Percentiles rank a stretch among this genome's conserved stretches.
phyloP scores from a whole-genome alignment of 2,329 filamentous ascomycete genomes.

The Orbilia javanica region DNA sequence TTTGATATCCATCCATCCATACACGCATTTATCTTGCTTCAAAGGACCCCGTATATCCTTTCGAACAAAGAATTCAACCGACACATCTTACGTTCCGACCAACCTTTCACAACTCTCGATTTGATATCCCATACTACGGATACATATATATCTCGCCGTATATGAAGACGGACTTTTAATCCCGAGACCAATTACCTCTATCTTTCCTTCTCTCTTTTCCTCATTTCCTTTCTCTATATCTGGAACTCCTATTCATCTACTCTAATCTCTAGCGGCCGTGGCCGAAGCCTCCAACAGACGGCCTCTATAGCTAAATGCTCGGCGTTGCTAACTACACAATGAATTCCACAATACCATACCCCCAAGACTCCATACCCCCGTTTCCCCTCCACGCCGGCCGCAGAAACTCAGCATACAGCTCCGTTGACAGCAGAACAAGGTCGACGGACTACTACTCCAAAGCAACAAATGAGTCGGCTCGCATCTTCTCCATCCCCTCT shows the following conservation, averaged over 20 bases:
- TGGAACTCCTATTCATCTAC: background rate
- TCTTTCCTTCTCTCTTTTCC: background rate
- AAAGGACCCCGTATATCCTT: conserved; percentile 13
- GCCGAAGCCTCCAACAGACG: conserved; percentile 12
- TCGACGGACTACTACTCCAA: conserved; percentile 48
- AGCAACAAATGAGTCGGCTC: conserved; percentile 42
- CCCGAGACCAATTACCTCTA: background rate
- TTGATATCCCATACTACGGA: background rate
- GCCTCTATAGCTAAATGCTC: conserved; percentile 40
- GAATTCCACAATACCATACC: conserved; percentile 53
- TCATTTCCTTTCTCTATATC: background rate
- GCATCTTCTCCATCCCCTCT: conserved; percentile 46
- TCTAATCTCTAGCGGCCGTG: conserved; percentile 8
- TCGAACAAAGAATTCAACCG: conserved; percentile 45
- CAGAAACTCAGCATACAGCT: conserved; percentile 49
- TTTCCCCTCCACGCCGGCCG: conserved; percentile 37
- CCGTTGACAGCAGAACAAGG: conserved; percentile 36
- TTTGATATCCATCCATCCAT: conserved; percentile 1
- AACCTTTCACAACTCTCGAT: conserved; percentile 32
- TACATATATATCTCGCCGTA: background rate
- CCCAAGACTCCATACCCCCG: conserved; percentile 48
- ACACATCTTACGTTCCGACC: background rate
- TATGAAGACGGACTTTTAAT: conserved; percentile 29
- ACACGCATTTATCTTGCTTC: background rate
- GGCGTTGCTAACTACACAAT: conserved; percentile 45